A percentile compares a stretch with the other conserved stretches of the same genome.
These are phyloP conservation scores for Magnusiomyces clavatus DNA, from an alignment of 1,139 yeast genomes.

Conservation along the genomic window DNA sequence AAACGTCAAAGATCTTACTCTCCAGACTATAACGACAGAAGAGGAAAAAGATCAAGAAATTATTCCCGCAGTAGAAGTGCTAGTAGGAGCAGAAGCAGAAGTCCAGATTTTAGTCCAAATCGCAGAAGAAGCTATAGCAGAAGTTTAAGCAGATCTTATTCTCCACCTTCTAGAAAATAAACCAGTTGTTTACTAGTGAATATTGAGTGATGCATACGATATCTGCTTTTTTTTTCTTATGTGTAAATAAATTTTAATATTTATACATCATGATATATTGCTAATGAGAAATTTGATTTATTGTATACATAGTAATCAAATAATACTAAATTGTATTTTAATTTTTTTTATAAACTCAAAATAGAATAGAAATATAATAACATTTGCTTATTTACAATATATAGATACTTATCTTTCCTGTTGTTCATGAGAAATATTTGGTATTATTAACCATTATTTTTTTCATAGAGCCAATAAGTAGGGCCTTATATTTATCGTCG, in stretches of 20 bases:
- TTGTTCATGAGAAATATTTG: conserved; percentile 1
- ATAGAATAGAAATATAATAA: no score
- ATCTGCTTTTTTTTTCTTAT: no score
- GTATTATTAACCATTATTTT: conserved; percentile 8
- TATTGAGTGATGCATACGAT: no score
- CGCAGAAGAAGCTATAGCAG: conserved; percentile 3
- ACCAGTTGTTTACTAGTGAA: no score
- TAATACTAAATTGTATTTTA: neutral
- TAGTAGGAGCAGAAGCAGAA: conserved; percentile 6
- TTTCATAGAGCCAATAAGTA: conserved; percentile 11
- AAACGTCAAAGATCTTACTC: conserved; percentile 2
- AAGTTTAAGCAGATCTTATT: conserved; percentile 9
- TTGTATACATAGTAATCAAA: neutral
- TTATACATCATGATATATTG: no score
- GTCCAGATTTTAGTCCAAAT: conserved; percentile 1
- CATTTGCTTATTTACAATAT: neutral
- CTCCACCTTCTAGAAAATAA: conserved; percentile 2
- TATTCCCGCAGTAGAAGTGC: conserved; percentile 1
- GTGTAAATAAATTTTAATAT: no score
- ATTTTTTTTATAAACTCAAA: no score
- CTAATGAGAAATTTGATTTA: neutral
- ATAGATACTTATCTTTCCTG: neutral
- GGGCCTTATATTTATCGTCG: conserved; percentile 5
- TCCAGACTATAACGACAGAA: neutral
- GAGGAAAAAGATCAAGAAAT: neutral